Evolutionary conservation across 2,329 filamentous ascomycete species (phyloP), one percentile per base, ranked within the genome.

Genomic region (Fusarium pilosicola): DNA sequence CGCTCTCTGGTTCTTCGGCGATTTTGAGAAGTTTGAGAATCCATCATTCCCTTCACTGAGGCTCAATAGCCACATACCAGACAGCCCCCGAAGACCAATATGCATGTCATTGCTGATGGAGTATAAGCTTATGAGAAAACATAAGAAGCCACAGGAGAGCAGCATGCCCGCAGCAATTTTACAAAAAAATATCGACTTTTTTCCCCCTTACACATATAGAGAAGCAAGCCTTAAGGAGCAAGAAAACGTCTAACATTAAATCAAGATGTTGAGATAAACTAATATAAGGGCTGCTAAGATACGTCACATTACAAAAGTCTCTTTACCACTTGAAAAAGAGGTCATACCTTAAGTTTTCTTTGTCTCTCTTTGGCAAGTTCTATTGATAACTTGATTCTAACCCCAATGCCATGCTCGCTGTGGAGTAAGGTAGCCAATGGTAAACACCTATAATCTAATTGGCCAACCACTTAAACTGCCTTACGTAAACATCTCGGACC

Each of bases 401-500:
- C 20, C 32, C 14, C 30, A 34, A 26, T 49, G 24, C 15, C 24
- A 36, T 34, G 34, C 49, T 52, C 18, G 12, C 44, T 38, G 65
- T 62, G 61, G 63, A 46, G 41, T 34, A 34, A 34, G 32, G 32
- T 39, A 34, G 56, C 32, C 26, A 58, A 79, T 75, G 71, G 62
- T 66, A 73, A 79, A 71, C 52, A 38, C 44, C 52, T 62, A 55
- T 28, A 13, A 56, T 30, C 10, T 72, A 61, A 79, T 80, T 80
- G 79, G 78, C 24, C 57, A 58, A 39, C 28, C 17, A 42, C 15
- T 17, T 24, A 14, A 17, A n/a, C 28, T 46, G n/a, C 67, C 65
- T 81, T 81, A 81, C 78, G 65, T 81, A 81, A 80, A 46, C 57
- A 75, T 70, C 64, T 70, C 72, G 70, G 73, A 70, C 72, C 71